Conservation (phyloP, 192 early-diverging fungal species). For the Spizellomyces sp. region DNA sequence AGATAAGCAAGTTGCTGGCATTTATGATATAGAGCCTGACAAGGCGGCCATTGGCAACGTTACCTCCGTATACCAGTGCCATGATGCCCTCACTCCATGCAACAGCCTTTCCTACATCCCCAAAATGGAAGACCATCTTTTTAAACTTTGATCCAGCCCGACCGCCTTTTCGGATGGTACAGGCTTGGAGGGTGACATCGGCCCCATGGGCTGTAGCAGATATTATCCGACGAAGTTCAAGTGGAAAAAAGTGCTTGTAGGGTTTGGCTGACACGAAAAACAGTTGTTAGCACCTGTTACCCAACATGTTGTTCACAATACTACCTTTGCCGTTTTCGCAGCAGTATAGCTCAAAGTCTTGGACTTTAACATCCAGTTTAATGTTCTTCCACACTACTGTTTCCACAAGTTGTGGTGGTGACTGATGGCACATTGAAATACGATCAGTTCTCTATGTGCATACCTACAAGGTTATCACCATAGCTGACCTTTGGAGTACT, state of each 20-base stretch:
- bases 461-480: too few species aligned
- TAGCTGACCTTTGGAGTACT: not conserved
- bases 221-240: conserved; percentile 44
- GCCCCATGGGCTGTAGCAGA: conserved; percentile 25
- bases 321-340: conserved; percentile 14
- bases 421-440: too few species aligned
- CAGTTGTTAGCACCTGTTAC: not conserved
- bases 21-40: not conserved
- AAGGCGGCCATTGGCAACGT: not conserved
- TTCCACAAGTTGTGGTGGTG: conserved; percentile 15
- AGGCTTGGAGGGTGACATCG: conserved; percentile 39
- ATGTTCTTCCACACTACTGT: conserved; percentile 37
- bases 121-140: conserved; percentile 39
- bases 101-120: conserved; percentile 20
- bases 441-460: too few species aligned
- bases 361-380: conserved; percentile 43
- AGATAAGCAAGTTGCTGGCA: not conserved
- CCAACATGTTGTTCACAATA: too few species aligned
- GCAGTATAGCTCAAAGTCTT: conserved; percentile 40
- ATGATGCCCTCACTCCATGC: conserved; percentile 40
- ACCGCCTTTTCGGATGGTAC: conserved; percentile 40
- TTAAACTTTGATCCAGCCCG: conserved; percentile 52
- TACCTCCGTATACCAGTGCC: conserved; percentile 48
- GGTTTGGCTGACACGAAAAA: conserved; percentile 31
- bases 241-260: conserved; percentile 43